Conservation (phyloP, 805 yeast species). For the Dipodascus albidus region DNA sequence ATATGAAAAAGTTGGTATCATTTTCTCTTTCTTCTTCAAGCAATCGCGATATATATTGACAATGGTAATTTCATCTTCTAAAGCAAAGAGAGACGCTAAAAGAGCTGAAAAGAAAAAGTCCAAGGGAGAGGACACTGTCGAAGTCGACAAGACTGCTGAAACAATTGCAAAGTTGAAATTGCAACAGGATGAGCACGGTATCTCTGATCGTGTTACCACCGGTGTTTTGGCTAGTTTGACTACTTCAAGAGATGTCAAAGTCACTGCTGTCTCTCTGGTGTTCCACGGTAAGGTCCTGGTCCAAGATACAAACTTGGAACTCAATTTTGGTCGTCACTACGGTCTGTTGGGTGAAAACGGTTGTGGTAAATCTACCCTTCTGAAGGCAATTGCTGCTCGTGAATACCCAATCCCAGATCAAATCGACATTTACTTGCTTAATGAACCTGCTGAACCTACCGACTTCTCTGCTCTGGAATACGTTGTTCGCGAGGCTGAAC, state of each 20-base stretch:
- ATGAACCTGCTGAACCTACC: conserved; percentile 95
- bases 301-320: conserved; percentile 84
- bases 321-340: conserved; percentile 94
- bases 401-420: conserved; percentile 91
- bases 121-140: conserved; percentile 32
- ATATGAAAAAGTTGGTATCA: too few species aligned
- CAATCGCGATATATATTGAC: background rate
- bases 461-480: conserved; percentile 89
- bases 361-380: conserved; percentile 94
- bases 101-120: conserved; percentile 77
- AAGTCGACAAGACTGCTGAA: conserved; percentile 40
- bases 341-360: conserved; percentile 98
- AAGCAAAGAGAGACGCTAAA: conserved; percentile 97
- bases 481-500: conserved; percentile 94
- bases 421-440: conserved; percentile 84
- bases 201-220: conserved; percentile 94
- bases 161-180: conserved; percentile 78
- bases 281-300: conserved; percentile 96
- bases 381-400: conserved; percentile 88
- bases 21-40: background rate
- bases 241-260: conserved; percentile 89
- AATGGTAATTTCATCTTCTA: conserved; percentile 59
- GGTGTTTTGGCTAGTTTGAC: conserved; percentile 86
- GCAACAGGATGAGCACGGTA: conserved; percentile 88
- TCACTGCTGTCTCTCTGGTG: conserved; percentile 78